These are phyloP conservation scores for Alternaria atra DNA, from an alignment of 2,329 filamentous ascomycete species.

Conservation along the genomic window DNA sequence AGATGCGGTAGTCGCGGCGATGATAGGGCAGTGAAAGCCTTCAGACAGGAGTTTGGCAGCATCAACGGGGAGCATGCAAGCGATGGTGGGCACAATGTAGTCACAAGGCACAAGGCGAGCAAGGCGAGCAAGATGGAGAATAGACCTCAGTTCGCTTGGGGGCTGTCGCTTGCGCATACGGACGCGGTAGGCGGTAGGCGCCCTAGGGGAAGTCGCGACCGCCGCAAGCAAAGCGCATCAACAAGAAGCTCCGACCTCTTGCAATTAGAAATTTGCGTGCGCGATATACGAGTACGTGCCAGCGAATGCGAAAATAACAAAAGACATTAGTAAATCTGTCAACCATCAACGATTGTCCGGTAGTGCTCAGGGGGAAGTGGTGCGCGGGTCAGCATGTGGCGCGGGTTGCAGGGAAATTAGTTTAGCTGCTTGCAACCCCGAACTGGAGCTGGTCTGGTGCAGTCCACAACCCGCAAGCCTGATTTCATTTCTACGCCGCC, in stretches of 20 bases:
- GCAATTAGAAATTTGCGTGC: conserved; percentile 1
- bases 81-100: conserved; percentile 7
- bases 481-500: conserved; percentile 20
- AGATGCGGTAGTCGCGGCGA: background rate
- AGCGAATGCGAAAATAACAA: background rate
- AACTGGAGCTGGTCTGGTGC: conserved; percentile 8
- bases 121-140: background rate
- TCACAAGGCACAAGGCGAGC: conserved; percentile 4
- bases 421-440: conserved; percentile 10
- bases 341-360: background rate
- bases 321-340: conserved; percentile 4
- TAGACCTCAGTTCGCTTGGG: conserved; percentile 4
- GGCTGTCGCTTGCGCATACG: conserved; percentile 1
- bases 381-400: conserved; percentile 19
- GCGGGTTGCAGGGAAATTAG: conserved; percentile 15
- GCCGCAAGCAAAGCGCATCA: background rate
- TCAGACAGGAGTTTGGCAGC: conserved; percentile 20
- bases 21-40: conserved; percentile 19
- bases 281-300: background rate
- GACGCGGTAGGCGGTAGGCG: background rate
- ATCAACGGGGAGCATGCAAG: conserved; percentile 22
- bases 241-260: background rate
- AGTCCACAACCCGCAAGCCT: conserved; percentile 12
- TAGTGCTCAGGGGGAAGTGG: conserved; percentile 16
- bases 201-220: background rate